Evolutionary conservation across 225 moss, liverwort and hornwort species (phyloP).

Genomic region (Ulota crispa): DNA sequence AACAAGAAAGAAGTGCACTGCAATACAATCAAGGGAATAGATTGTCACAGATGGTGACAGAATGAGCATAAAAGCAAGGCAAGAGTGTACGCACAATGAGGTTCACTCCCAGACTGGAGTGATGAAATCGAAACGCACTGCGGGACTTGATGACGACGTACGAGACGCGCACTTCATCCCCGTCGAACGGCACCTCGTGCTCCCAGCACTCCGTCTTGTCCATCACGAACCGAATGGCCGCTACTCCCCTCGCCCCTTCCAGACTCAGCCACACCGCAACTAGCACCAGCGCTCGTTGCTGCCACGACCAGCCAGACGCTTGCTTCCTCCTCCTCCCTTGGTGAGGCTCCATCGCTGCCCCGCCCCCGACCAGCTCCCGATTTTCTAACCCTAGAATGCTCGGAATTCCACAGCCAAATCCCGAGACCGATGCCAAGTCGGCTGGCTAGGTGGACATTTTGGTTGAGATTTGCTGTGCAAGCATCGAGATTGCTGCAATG

Average conservation of each 20-base stretch:
- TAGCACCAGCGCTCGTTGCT: background rate
- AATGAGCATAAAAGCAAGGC: background rate
- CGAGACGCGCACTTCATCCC: conserved; percentile 67
- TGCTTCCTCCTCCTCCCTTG: background rate
- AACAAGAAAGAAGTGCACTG: background rate
- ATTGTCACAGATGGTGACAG: background rate
- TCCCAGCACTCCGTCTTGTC: conserved; percentile 84
- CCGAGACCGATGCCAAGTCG: background rate
- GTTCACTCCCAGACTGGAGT: conserved; percentile 62
- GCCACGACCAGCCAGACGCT: background rate
- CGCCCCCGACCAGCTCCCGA: too few species aligned
- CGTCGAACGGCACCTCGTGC: conserved; percentile 61
- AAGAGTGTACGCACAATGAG: conserved; percentile 47
- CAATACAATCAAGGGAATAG: background rate
- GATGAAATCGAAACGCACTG: conserved; percentile 60
- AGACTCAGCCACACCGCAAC: background rate
- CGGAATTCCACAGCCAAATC: background rate
- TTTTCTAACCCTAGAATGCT: background rate
- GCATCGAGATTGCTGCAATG: background rate
- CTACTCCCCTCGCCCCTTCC: conserved; percentile 5
- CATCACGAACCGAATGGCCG: conserved; percentile 75
- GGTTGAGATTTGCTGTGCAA: too few species aligned
- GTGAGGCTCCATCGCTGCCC: background rate
- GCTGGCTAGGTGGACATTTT: background rate
- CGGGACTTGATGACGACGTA: conserved; percentile 86